A percentile compares a stretch with the other conserved stretches of the same genome.
Evolutionary conservation across 345 rosid species (phyloP).

Genomic region (Kandelia obovata): DNA sequence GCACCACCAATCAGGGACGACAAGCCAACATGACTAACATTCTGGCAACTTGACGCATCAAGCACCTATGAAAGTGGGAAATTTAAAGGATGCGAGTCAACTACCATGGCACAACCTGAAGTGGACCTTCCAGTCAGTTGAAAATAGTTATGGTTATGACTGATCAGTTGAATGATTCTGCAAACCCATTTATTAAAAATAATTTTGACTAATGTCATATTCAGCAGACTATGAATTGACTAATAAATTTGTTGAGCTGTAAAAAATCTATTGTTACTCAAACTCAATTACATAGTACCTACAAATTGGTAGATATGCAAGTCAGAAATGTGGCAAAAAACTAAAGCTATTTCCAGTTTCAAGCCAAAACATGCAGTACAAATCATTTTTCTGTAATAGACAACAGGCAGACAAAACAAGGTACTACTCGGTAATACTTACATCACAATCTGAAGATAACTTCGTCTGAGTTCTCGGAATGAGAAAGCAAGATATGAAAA

Average conservation of each 20-base stretch:
- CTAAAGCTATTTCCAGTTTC: background rate
- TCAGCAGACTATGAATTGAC: no score
- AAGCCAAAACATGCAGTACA: no score
- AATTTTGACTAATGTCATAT: no score
- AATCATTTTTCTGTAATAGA: background rate
- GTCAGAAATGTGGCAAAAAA: no score
- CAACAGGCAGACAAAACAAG: background rate
- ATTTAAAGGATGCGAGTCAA: background rate
- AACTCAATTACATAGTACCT: no score
- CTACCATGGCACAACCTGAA: background rate
- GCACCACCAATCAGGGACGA: slow-evolving; percentile 44
- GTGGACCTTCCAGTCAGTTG: slow-evolving; percentile 1
- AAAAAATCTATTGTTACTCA: no score
- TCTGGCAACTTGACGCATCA: slow-evolving; percentile 60
- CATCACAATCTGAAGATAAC: background rate
- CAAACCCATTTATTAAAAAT: background rate
- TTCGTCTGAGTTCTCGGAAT: background rate
- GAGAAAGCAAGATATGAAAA: background rate
- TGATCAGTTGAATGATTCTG: background rate
- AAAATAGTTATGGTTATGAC: background rate
- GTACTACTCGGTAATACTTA: background rate
- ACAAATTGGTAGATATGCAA: no score
- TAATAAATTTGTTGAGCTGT: no score
- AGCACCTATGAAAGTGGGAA: slow-evolving; percentile 41
- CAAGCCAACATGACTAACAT: slow-evolving; percentile 49